Evolutionary conservation across 2,329 filamentous ascomycete species (phyloP).

Genomic region (Clarireedia paspali): DNA sequence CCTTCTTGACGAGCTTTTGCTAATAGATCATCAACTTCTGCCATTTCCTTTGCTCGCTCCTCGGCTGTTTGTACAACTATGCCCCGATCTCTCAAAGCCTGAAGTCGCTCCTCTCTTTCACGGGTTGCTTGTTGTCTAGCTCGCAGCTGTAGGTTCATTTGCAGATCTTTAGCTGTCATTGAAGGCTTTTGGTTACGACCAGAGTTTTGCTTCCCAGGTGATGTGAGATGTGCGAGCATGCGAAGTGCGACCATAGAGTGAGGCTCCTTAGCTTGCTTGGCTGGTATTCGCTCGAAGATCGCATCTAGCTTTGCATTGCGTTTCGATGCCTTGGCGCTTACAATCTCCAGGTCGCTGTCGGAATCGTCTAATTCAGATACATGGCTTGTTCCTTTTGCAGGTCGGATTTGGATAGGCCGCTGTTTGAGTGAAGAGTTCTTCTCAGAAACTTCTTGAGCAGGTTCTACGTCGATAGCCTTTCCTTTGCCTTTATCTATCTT

Average conservation of each 20-base stretch:
- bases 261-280: conserved; percentile 54
- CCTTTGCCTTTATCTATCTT: conserved; percentile 51
- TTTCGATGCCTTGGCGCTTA: conserved; percentile 24
- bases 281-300: conserved; percentile 65
- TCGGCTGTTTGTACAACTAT: conserved; percentile 77
- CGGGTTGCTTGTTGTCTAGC: conserved; percentile 73
- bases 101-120: conserved; percentile 70
- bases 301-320: conserved; percentile 44
- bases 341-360: conserved; percentile 38
- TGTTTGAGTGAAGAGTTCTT: conserved; percentile 21
- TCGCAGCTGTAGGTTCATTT: conserved; percentile 58
- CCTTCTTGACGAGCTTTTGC: conserved; percentile 78
- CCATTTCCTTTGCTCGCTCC: conserved; percentile 74
- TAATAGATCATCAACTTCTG: conserved; percentile 80
- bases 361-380: conserved; percentile 33
- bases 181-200: conserved; percentile 39
- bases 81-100: conserved; percentile 70
- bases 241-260: conserved; percentile 61
- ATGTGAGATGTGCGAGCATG: conserved; percentile 64
- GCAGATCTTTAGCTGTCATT: conserved; percentile 65
- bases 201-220: conserved; percentile 46
- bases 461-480: conserved; percentile 37
- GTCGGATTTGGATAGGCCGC: conserved; percentile 32
- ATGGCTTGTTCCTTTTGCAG: conserved; percentile 32
- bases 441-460: conserved; percentile 7